Percentiles rank a stretch among this genome's conserved stretches.
Evolutionary conservation across 305 asterid genomes (phyloP).

Genomic region (Fraxinus velutina): DNA sequence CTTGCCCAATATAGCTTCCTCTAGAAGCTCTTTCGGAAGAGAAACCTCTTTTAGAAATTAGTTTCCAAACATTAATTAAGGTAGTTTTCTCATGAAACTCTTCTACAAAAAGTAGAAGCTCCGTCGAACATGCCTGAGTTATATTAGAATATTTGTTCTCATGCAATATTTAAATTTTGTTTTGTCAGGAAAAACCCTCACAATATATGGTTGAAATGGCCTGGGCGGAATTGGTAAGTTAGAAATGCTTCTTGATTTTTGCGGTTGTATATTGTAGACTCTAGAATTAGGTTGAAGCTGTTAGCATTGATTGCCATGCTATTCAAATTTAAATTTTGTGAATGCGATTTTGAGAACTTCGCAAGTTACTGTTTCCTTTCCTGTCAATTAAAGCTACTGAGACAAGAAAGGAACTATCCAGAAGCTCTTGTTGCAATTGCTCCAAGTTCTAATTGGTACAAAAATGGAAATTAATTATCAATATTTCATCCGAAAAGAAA

Average conservation of each 20-base stretch:
- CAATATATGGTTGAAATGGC: constrained; percentile 86
- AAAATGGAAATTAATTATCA: background rate
- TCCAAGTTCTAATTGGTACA: background rate
- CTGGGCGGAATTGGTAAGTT: constrained; percentile 68
- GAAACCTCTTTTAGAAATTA: background rate
- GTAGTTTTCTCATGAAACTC: background rate
- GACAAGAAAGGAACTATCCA: background rate
- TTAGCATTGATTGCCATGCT: constrained; percentile 3
- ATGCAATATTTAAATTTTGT: constrained; percentile 12
- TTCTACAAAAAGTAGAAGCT: background rate
- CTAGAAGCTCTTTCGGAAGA: background rate
- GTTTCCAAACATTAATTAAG: background rate
- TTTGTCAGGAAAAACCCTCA: constrained; percentile 77
- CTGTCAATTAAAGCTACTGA: constrained; percentile 5
- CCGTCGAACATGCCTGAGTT: background rate
- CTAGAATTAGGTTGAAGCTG: background rate
- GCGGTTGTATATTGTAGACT: constrained; percentile 4
- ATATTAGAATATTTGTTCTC: background rate
- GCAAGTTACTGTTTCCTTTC: background rate
- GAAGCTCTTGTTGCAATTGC: background rate
- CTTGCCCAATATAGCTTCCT: background rate
- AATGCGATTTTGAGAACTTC: background rate
- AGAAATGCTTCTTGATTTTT: constrained; percentile 18
- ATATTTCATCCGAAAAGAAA: background rate
- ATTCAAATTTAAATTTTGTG: background rate